Evolutionary conservation across 2,329 filamentous ascomycete genomes (phyloP).

Genomic region (Beauveria asiatica): DNA sequence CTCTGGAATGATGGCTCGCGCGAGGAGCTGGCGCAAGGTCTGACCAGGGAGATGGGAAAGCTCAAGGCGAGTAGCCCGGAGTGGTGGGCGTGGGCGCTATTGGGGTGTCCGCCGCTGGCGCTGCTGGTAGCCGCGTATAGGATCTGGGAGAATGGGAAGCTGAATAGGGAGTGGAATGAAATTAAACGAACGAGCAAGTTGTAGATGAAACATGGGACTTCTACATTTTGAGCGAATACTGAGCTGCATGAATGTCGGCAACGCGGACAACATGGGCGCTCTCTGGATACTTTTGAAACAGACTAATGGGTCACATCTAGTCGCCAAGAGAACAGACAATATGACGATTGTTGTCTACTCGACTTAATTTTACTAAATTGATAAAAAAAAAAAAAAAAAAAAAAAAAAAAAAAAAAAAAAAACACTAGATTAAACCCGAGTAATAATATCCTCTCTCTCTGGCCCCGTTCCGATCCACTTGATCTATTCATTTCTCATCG

Average conservation of each 20-base stretch:
- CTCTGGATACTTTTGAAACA: too few species aligned
- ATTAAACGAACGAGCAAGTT: conserved; percentile 32
- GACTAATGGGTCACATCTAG: too few species aligned
- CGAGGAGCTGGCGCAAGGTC: conserved; percentile 58
- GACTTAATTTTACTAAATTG: too few species aligned
- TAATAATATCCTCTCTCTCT: background rate
- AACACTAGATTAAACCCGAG: background rate
- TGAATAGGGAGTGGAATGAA: conserved; percentile 63
- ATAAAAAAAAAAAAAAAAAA: too few species aligned
- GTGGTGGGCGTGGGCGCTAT: conserved; percentile 75
- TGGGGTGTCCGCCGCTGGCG: conserved; percentile 67
- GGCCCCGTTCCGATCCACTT: conserved; percentile 4
- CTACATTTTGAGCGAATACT: background rate
- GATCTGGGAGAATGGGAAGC: conserved; percentile 61
- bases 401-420: too few species aligned
- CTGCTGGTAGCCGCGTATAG: conserved; percentile 60
- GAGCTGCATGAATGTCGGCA: too few species aligned
- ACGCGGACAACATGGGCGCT: too few species aligned
- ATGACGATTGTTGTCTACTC: too few species aligned
- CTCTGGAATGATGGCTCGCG: conserved; percentile 82
- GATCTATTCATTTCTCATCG: background rate
- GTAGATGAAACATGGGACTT: background rate
- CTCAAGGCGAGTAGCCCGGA: conserved; percentile 56
- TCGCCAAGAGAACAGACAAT: too few species aligned
- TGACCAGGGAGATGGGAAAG: conserved; percentile 56